Evolutionary conservation across 805 yeast genomes (phyloP).

Genomic region (Sungouiozyma intestinalis): DNA sequence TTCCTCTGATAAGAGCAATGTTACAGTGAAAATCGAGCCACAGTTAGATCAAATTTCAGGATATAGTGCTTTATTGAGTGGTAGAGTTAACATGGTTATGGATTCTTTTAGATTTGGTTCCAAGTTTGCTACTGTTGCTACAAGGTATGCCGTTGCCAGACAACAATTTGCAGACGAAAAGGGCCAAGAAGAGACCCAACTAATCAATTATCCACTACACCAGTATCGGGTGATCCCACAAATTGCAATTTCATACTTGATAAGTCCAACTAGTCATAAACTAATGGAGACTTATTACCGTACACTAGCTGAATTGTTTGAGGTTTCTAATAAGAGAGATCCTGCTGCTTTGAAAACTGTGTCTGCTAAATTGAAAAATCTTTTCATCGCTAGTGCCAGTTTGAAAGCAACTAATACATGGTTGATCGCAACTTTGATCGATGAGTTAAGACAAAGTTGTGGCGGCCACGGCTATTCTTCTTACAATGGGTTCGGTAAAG

Average conservation of each 20-base stretch:
- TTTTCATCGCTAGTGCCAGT: conserved; percentile 79
- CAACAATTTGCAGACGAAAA: conserved; percentile 50
- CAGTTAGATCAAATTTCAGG: conserved; percentile 77
- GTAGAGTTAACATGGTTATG: conserved; percentile 81
- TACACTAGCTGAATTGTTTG: conserved; percentile 45
- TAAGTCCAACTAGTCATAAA: conserved; percentile 60
- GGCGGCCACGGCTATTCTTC: conserved; percentile 96
- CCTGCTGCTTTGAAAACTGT: conserved; percentile 35
- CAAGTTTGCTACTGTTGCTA: conserved; percentile 71
- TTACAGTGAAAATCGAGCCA: conserved; percentile 34
- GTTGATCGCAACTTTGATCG: conserved; percentile 70
- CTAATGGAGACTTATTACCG: conserved; percentile 42
- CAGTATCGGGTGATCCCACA: conserved; percentile 83
- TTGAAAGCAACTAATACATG: conserved; percentile 85
- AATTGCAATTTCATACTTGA: conserved; percentile 66
- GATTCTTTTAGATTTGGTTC: conserved; percentile 78
- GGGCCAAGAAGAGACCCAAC: conserved; percentile 38
- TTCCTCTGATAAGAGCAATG: conserved; percentile 57
- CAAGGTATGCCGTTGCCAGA: conserved; percentile 82
- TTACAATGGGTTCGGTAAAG: conserved; percentile 85
- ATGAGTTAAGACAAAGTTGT: conserved; percentile 85
- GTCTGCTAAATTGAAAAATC: conserved; percentile 47
- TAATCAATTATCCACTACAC: conserved; percentile 80
- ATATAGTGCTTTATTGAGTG: conserved; percentile 77
- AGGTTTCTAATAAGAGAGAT: conserved; percentile 31